Evolutionary conservation across 192 early-diverging fungal species (phyloP).

Genomic region (Radiomyces spectabilis): DNA sequence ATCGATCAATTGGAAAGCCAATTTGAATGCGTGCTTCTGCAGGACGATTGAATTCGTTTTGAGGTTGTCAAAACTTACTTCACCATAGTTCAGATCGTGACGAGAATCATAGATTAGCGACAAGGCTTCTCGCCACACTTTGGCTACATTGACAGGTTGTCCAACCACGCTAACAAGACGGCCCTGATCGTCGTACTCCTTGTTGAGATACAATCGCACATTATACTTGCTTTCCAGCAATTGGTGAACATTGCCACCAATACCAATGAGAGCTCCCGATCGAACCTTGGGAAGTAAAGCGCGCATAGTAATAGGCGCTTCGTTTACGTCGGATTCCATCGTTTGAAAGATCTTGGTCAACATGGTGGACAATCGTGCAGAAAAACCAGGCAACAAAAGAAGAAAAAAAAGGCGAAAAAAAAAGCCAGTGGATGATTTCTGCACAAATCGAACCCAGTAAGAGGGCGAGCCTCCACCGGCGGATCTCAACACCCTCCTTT

Average conservation of each 20-base stretch:
- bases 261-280: slow-evolving; percentile 8
- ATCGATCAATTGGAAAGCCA: too few relatives aligned
- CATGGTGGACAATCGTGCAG: background rate
- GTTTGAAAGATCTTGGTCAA: background rate
- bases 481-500: too few relatives aligned
- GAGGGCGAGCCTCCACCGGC: too few relatives aligned
- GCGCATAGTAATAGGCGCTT: slow-evolving; percentile 7
- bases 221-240: slow-evolving; percentile 4
- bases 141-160: background rate
- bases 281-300: slow-evolving; percentile 1
- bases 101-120: too few relatives aligned
- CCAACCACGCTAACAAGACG: slow-evolving; percentile 12
- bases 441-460: too few relatives aligned
- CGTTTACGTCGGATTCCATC: background rate
- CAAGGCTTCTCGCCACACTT: slow-evolving; percentile 8
- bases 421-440: background rate
- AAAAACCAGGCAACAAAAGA: background rate
- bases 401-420: background rate
- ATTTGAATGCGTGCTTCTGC: too few relatives aligned
- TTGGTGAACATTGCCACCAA: background rate
- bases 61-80: too few relatives aligned
- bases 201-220: slow-evolving; percentile 4
- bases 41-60: too few relatives aligned
- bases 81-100: too few relatives aligned
- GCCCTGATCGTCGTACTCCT: background rate